These are phyloP conservation scores for Ogataea hybrid DNA, from an alignment of 1,139 yeast genomes.

Conservation along the genomic window DNA sequence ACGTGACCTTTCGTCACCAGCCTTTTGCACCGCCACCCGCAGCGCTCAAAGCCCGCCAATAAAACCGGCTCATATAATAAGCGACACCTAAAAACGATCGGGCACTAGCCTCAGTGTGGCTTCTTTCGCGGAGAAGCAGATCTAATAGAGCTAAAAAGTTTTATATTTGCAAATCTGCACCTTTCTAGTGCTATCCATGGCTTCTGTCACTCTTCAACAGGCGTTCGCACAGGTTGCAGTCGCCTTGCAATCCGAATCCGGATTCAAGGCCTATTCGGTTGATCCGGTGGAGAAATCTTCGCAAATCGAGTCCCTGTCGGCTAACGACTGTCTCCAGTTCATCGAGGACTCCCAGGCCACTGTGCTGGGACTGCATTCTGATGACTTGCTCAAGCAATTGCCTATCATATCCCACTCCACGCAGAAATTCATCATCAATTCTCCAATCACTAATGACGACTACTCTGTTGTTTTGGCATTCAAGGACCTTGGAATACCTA, in stretches of 20 bases:
- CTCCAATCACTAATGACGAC: slow-evolving; percentile 56
- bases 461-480: slow-evolving; percentile 64
- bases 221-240: slow-evolving; percentile 23
- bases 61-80: slow-evolving; percentile 4
- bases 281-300: slow-evolving; percentile 15
- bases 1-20: slow-evolving; percentile 13
- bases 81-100: background rate
- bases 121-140: slow-evolving; percentile 7
- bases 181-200: background rate
- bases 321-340: slow-evolving; percentile 54
- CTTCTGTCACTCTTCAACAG: slow-evolving; percentile 1
- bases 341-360: slow-evolving; percentile 43
- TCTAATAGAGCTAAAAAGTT: slow-evolving; percentile 1
- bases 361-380: slow-evolving; percentile 55
- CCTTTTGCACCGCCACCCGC: slow-evolving; percentile 12
- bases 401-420: slow-evolving; percentile 52
- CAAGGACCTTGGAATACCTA: slow-evolving; percentile 64
- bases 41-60: slow-evolving; percentile 6
- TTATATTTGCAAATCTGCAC: background rate
- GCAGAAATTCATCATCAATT: slow-evolving; percentile 55
- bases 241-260: slow-evolving; percentile 19
- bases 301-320: slow-evolving; percentile 23
- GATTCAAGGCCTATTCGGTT: slow-evolving; percentile 23
- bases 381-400: slow-evolving; percentile 47
- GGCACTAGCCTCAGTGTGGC: slow-evolving; percentile 15